These are phyloP conservation scores for Euryodendron excelsum DNA, from an alignment of 148 eudicot genomes.

Conservation along the genomic window DNA sequence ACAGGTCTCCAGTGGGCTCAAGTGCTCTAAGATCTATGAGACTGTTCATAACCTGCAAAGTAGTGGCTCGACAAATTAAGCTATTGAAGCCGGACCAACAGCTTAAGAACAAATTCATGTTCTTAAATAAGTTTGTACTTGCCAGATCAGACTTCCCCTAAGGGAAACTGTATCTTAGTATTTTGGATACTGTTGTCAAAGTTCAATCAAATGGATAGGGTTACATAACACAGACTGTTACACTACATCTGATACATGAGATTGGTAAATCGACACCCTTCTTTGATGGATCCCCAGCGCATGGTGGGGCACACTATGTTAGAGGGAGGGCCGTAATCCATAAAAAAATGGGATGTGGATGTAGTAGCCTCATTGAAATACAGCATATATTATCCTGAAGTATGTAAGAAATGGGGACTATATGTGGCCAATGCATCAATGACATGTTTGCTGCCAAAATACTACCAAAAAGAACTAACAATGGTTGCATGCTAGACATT, in stretches of 20 bases:
- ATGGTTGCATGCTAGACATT: background rate
- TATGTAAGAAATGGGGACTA: background rate
- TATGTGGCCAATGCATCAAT: background rate
- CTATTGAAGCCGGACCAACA: constrained; percentile 4
- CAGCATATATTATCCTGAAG: no score
- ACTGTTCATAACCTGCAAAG: constrained; percentile 63
- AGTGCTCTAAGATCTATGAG: constrained; percentile 97
- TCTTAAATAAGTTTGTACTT: no score
- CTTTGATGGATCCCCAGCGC: background rate
- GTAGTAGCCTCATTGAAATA: no score
- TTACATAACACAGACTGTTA: background rate
- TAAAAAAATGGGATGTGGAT: no score
- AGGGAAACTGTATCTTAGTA: no score
- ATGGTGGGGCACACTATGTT: background rate
- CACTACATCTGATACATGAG: background rate
- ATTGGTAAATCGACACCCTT: background rate
- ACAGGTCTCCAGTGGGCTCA: constrained; percentile 94
- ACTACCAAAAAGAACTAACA: background rate
- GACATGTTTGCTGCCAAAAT: background rate
- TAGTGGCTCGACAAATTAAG: background rate
- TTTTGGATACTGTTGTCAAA: background rate
- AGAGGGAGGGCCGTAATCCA: background rate
- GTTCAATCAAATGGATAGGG: background rate
- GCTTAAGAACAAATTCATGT: no score
- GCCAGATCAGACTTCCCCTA: no score